These are phyloP conservation scores for Bipolaris oryzae DNA, from an alignment of 2,329 filamentous ascomycete species.

Conservation along the genomic window DNA sequence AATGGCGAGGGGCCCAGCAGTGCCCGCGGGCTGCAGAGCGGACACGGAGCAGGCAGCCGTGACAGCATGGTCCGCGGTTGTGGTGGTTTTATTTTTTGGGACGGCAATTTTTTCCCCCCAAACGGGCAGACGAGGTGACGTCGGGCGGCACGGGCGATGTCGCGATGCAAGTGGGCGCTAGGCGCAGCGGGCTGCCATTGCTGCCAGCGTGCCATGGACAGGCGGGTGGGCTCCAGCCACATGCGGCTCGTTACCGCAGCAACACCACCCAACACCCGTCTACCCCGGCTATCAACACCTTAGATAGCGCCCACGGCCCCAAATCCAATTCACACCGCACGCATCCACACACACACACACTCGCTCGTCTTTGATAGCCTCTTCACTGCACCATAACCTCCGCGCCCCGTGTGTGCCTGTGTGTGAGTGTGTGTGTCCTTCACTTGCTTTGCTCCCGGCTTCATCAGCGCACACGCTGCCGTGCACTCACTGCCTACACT, in stretches of 20 bases:
- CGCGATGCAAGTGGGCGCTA: slow-evolving; percentile 7
- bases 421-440: slow-evolving; percentile 19
- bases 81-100: neutral
- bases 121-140: slow-evolving; percentile 3
- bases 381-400: slow-evolving; percentile 35
- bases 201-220: neutral
- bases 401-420: slow-evolving; percentile 27
- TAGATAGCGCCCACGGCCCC: slow-evolving; percentile 24
- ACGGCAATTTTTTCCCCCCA: too few species aligned
- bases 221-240: slow-evolving; percentile 6
- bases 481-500: neutral
- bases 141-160: slow-evolving; percentile 14
- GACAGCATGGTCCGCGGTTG: slow-evolving; percentile 32
- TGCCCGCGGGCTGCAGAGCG: slow-evolving; percentile 51
- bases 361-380: slow-evolving; percentile 30
- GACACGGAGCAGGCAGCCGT: slow-evolving; percentile 44
- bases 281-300: slow-evolving; percentile 35
- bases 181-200: neutral
- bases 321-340: slow-evolving; percentile 26
- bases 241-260: slow-evolving; percentile 26
- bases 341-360: slow-evolving; percentile 27
- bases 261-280: slow-evolving; percentile 20
- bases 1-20: slow-evolving; percentile 19
- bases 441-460: slow-evolving; percentile 29
- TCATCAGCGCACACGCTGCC: slow-evolving; percentile 15